Evolutionary conservation across 1,139 yeast species (phyloP).

Genomic region (Suzukiozyma palmioleophila): DNA sequence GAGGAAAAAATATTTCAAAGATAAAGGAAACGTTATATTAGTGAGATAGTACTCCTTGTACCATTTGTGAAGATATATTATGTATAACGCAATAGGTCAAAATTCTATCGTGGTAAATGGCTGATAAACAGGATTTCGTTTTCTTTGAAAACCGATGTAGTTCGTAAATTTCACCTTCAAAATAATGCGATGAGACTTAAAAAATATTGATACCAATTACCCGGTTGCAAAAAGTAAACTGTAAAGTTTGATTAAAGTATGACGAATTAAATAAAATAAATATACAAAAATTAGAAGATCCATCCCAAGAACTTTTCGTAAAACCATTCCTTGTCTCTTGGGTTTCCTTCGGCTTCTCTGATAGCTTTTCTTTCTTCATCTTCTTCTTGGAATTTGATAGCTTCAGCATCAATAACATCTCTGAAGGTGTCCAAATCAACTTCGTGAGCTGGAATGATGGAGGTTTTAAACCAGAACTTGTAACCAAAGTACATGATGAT

Average conservation of each 20-base stretch:
- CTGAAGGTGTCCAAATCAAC: constrained; percentile 62
- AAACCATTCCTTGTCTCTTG: constrained; percentile 43
- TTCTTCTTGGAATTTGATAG: constrained; percentile 46
- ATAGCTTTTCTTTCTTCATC: constrained; percentile 29
- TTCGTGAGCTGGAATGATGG: constrained; percentile 48
- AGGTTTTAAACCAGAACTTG: constrained; percentile 52
- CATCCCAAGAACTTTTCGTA: constrained; percentile 52
- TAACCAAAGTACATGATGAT: constrained; percentile 52
- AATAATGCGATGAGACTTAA: not conserved
- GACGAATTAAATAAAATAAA: not conserved
- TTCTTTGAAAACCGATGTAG: too few relatives aligned
- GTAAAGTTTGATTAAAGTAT: not conserved
- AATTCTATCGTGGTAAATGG: too few relatives aligned
- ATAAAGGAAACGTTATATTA: too few relatives aligned
- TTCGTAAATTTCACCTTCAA: not conserved
- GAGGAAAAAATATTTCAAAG: not conserved
- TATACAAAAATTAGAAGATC: constrained; percentile 10
- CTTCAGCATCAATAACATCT: constrained; percentile 67
- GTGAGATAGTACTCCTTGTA: too few relatives aligned
- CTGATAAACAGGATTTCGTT: too few relatives aligned
- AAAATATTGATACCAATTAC: not conserved
- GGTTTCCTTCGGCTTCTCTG: constrained; percentile 45
- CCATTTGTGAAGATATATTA: too few relatives aligned
- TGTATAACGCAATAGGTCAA: too few relatives aligned
- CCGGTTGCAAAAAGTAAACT: not conserved